Base-by-base conservation (phyloP, 768 basidiomycete species). In the Naganishia vishniacii region DNA sequence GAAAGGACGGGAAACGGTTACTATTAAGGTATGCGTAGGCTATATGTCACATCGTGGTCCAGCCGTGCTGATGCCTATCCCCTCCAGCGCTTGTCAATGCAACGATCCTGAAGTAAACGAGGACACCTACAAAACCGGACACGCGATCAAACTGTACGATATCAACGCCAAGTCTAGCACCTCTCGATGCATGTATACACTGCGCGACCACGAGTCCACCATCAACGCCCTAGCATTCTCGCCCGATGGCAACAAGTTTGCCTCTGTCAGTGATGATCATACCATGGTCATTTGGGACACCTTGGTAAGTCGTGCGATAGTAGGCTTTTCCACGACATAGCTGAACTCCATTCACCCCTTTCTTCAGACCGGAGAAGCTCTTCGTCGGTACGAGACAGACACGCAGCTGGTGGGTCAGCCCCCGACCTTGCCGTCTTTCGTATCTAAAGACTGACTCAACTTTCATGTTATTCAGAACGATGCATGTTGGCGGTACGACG, bases 401-500 rank as follows among this genome's bases (percentile, higher is more conserved):
- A 59, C 45, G 12, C 45, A 41, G 48, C 41, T 64, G n/a, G 62
- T 47, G 48, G 34, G 63, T 37, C 23, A n/a, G 9, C 18, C 1
- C 37, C 48, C 23, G 23, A 16, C 3, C 25, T 32, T 16, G 26
- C 12, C 26, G 16, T n/a, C 45, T 37, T 7, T 7, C 18, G 3
- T 9, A 12, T 40, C 9, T 5, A 16, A 63, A 18, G 34, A 9
- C 32, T n/a, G 2, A 25, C 49, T 51, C 42, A n/a, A 12, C 1
- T 7, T 26, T 18, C 37, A 25, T 41, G 4, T 13, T 29, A 7
- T 12, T n/a, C 15, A 56, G 53, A 56, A 56, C 37, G 53, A 73
- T 69, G 68, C 70, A 62, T 65, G 65, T 67, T 77, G 75, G 75
- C 59, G 75, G 51, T 63, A 69, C 4, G 74, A 77, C 47, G 73